These are phyloP conservation scores for Dentiscutata heterogama DNA, from an alignment of 371 early-diverging fungal species.

Conservation along the genomic window DNA sequence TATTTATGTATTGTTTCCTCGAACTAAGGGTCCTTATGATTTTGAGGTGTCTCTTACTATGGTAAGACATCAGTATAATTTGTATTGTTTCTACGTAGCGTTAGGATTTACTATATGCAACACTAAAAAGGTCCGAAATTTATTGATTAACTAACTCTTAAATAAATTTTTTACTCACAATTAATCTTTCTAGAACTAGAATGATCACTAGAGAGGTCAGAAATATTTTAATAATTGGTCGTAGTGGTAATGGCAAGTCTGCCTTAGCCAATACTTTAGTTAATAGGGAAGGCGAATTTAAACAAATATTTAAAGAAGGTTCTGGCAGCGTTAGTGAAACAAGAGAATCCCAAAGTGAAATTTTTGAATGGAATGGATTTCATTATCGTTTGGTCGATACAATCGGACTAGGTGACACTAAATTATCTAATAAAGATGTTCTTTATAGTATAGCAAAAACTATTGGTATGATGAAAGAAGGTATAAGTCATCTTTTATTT, in stretches of 20 bases:
- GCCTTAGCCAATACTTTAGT: slow-evolving; percentile 3
- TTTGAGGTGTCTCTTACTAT: no score
- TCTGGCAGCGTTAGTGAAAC: background rate
- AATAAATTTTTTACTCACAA: no score
- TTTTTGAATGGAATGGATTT: background rate
- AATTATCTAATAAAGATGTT: background rate
- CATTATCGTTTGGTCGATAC: background rate
- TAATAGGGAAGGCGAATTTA: background rate
- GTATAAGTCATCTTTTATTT: slow-evolving; percentile 1
- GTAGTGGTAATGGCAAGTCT: slow-evolving; percentile 27
- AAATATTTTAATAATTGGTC: slow-evolving; percentile 36
- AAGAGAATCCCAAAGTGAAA: background rate
- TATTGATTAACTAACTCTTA: no score
- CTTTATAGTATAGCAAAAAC: background rate
- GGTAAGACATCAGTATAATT: no score
- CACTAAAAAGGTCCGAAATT: no score
- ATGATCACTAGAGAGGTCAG: background rate
- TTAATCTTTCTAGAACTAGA: no score
- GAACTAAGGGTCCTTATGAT: no score
- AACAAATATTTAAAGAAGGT: background rate
- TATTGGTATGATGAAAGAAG: background rate
- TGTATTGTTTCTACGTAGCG: no score
- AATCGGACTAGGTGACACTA: background rate
- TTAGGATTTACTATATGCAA: no score
- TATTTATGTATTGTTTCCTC: no score